Evolutionary conservation across 2,329 filamentous ascomycete species (phyloP).

Genomic region (Aspergillus hiratsukae): DNA sequence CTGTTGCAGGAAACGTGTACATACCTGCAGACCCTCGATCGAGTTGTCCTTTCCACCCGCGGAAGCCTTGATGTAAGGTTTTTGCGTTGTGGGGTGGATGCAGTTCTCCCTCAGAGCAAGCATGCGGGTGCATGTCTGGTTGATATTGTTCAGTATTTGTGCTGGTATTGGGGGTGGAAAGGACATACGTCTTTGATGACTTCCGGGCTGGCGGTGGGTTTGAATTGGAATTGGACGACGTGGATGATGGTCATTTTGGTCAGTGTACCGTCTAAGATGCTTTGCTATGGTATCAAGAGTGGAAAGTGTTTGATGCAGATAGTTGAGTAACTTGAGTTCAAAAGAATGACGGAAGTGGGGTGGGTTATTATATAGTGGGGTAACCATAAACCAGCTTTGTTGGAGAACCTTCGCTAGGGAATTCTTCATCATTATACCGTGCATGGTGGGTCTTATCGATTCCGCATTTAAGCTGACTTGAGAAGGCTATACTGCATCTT

Average conservation of each 20-base stretch:
- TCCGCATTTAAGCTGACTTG: background rate
- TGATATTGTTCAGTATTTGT: background rate
- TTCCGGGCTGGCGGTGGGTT: conserved; percentile 45
- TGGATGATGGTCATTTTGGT: conserved; percentile 62
- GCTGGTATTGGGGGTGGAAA: background rate
- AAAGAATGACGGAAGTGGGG: background rate
- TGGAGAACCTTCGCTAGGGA: background rate
- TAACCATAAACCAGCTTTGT: background rate
- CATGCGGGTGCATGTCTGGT: conserved; percentile 54
- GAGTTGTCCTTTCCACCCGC: conserved; percentile 61
- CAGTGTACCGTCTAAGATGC: background rate
- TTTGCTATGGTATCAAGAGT: background rate
- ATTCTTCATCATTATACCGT: background rate
- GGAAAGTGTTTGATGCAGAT: background rate
- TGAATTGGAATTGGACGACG: conserved; percentile 65
- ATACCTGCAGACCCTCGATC: conserved; percentile 57
- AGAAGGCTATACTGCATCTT: background rate
- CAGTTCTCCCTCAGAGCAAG: conserved; percentile 55
- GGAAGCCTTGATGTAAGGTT: conserved; percentile 57
- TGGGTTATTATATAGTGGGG: background rate
- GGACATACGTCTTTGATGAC: conserved; percentile 53
- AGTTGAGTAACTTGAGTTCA: background rate
- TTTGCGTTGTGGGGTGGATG: conserved; percentile 53
- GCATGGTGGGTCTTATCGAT: background rate
- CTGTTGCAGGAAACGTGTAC: conserved; percentile 8